Percentiles rank a stretch among this genome's conserved stretches.
Conservation (phyloP, 2,329 filamentous ascomycete genomes). For the Massarina eburnea region DNA sequence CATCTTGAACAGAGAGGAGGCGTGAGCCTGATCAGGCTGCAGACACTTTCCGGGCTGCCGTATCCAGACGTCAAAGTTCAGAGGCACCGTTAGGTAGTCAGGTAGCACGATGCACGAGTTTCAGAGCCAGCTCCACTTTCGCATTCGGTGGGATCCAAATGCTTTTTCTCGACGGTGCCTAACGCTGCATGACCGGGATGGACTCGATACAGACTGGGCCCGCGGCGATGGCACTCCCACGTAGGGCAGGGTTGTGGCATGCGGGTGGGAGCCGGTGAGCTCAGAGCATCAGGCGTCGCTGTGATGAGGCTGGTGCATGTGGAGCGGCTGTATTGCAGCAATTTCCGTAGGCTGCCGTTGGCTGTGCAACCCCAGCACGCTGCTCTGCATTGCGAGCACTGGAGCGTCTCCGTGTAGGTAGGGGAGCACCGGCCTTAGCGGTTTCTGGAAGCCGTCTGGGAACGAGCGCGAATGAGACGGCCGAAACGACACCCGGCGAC, state of each 20-base stretch:
- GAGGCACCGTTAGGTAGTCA: too few species aligned
- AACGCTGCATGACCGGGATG: slow-evolving; percentile 9
- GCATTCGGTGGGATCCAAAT: slow-evolving; percentile 20
- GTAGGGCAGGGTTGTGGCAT: slow-evolving; percentile 20
- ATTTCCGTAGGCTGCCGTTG: slow-evolving; percentile 39
- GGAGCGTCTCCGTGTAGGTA: background rate
- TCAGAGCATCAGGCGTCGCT: slow-evolving; percentile 5
- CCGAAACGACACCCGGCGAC: slow-evolving; percentile 16
- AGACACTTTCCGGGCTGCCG: slow-evolving; percentile 11
- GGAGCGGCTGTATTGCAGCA: slow-evolving; percentile 28
- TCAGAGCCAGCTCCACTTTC: slow-evolving; percentile 24
- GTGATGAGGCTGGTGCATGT: slow-evolving; percentile 10
- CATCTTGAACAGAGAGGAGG: too few species aligned
- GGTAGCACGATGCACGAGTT: slow-evolving; percentile 24
- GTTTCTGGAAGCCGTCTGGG: slow-evolving; percentile 40
- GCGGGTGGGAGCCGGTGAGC: slow-evolving; percentile 17
- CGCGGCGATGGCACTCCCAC: slow-evolving; percentile 30
- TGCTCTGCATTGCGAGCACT: background rate
- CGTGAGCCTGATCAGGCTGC: slow-evolving; percentile 12
- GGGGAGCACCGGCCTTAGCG: slow-evolving; percentile 1
- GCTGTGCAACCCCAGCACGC: slow-evolving; percentile 15
- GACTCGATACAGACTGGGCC: slow-evolving; percentile 10
- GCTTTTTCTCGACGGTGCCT: slow-evolving; percentile 30
- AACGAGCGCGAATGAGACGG: slow-evolving; percentile 22
- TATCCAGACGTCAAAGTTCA: too few species aligned